Evolutionary conservation across 1,139 yeast genomes (phyloP).

Genomic region (Casaregolazyma suthepensis): DNA sequence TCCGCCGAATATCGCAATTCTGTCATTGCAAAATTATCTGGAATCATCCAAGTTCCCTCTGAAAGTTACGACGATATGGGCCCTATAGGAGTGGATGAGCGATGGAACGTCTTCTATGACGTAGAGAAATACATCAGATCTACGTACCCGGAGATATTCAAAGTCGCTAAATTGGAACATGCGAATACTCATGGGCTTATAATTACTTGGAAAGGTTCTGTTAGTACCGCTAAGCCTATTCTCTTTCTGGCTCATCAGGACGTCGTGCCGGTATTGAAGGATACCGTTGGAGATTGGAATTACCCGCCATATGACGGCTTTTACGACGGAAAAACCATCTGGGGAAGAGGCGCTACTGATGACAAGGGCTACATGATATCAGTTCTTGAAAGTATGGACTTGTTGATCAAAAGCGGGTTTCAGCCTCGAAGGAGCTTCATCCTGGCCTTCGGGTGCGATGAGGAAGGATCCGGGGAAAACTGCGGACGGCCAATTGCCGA

Average conservation of each 20-base stretch:
- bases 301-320: conserved; percentile 65
- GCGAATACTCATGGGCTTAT: conserved; percentile 66
- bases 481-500: conserved; percentile 49
- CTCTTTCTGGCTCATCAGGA: conserved; percentile 75
- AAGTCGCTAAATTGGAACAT: conserved; percentile 43
- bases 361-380: conserved; percentile 56
- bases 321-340: conserved; percentile 40
- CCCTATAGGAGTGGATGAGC: conserved; percentile 36
- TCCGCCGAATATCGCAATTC: conserved; percentile 22
- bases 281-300: conserved; percentile 54
- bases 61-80: conserved; percentile 50
- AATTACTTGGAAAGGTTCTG: conserved; percentile 57
- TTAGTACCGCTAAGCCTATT: conserved; percentile 52
- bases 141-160: conserved; percentile 54
- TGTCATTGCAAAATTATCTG: conserved; percentile 28
- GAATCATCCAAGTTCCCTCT: conserved; percentile 57
- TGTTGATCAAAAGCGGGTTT: conserved; percentile 42
- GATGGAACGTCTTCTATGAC: conserved; percentile 39
- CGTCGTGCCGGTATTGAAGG: conserved; percentile 70
- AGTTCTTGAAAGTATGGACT: conserved; percentile 54
- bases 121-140: conserved; percentile 51
- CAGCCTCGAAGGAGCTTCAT: conserved; percentile 51
- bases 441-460: conserved; percentile 65
- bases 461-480: conserved; percentile 53
- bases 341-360: conserved; percentile 64